Evolutionary conservation across 805 yeast species (phyloP).

Genomic region (Kluyveromyces lactis): DNA sequence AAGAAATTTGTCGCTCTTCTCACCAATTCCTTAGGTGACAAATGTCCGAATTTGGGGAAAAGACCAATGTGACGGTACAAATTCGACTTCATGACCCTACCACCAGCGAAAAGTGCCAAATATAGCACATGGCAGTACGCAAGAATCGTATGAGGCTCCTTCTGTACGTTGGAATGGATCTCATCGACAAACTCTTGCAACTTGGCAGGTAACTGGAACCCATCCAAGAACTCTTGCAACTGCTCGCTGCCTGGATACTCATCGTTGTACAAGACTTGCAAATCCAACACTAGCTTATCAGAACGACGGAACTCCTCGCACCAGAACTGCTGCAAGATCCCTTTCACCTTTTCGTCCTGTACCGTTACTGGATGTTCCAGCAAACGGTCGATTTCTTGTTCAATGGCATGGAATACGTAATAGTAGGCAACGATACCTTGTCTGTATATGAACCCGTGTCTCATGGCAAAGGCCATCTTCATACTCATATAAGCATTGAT

Average conservation of each 20-base stretch:
- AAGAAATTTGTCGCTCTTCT: conserved; percentile 59
- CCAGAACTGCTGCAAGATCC: conserved; percentile 53
- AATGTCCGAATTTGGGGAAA: conserved; percentile 66
- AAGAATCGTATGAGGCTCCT: conserved; percentile 61
- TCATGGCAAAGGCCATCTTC: conserved; percentile 64
- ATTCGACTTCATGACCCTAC: conserved; percentile 60
- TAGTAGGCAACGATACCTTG: conserved; percentile 73
- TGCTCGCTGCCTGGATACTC: conserved; percentile 21
- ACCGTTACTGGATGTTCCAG: conserved; percentile 48
- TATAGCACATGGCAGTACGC: conserved; percentile 85
- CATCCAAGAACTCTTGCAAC: conserved; percentile 5
- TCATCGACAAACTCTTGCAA: conserved; percentile 59
- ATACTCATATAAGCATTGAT: conserved; percentile 62
- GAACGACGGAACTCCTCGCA: conserved; percentile 62
- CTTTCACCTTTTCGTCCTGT: conserved; percentile 38
- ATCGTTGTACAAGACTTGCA: conserved; percentile 57
- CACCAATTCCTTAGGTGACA: conserved; percentile 54
- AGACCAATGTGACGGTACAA: conserved; percentile 58
- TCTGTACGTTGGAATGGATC: conserved; percentile 43
- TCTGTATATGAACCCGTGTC: conserved; percentile 68
- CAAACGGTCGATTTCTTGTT: conserved; percentile 41
- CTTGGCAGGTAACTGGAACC: conserved; percentile 35
- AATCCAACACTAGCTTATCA: conserved; percentile 48
- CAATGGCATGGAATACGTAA: conserved; percentile 61
- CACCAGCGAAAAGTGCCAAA: conserved; percentile 82